Evolutionary conservation across 179 eudicot species (phyloP).

Genomic region (Vitellaria paradoxa): DNA sequence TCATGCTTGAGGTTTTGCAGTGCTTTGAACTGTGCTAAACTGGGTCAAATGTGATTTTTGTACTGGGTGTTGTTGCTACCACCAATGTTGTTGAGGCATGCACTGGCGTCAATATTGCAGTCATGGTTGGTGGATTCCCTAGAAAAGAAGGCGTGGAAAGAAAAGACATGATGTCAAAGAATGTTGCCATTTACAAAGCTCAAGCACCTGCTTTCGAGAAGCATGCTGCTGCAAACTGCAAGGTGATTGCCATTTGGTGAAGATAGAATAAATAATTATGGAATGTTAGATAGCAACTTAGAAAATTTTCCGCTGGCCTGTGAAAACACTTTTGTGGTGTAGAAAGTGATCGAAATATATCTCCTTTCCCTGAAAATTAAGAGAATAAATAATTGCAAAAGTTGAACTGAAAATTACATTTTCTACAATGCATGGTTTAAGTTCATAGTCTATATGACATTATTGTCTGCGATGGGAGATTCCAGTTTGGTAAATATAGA

Average conservation of each 20-base stretch:
- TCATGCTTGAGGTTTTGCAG: not conserved
- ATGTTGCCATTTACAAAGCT: slow-evolving; percentile 89
- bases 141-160: slow-evolving; percentile 99
- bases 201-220: slow-evolving; percentile 93
- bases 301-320: not conserved
- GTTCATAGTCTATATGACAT: not conserved
- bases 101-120: slow-evolving; percentile 83
- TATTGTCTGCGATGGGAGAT: not conserved
- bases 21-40: not conserved
- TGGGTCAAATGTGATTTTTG: not conserved
- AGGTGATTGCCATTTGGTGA: slow-evolving; percentile 36
- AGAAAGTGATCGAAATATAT: not conserved
- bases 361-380: not conserved
- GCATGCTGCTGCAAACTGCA: slow-evolving; percentile 93
- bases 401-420: not conserved
- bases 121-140: slow-evolving; percentile 98
- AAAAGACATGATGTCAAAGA: slow-evolving; percentile 94
- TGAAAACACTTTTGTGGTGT: not conserved
- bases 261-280: not conserved
- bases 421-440: not conserved
- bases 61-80: slow-evolving; percentile 28
- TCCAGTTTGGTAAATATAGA: not conserved
- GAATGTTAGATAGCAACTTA: not conserved
- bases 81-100: slow-evolving; percentile 48
- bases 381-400: not conserved